phyloP scores from a whole-genome alignment of 495 filamentous ascomycete genomes.

The Neurospora africana region DNA sequence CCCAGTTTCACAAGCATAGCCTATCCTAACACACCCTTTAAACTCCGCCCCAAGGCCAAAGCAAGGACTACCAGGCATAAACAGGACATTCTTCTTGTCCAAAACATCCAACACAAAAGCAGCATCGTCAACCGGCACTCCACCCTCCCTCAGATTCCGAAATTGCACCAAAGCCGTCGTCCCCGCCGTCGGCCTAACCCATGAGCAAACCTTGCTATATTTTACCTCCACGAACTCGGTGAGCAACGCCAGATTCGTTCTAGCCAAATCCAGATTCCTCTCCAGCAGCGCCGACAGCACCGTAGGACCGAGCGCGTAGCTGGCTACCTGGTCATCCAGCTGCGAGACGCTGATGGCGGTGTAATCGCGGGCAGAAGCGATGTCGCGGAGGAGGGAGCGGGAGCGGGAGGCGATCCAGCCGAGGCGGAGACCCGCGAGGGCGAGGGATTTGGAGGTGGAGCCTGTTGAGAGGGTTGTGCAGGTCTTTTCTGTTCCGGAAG shows the following conservation, averaged over 20 bases:
- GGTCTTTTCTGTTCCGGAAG: slow-evolving; percentile 40
- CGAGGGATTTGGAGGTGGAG: slow-evolving; percentile 79
- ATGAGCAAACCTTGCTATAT: slow-evolving; percentile 51
- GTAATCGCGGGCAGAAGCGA: slow-evolving; percentile 62
- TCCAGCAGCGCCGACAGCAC: slow-evolving; percentile 57
- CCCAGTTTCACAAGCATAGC: slow-evolving; percentile 64
- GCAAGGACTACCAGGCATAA: slow-evolving; percentile 64
- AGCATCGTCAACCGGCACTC: slow-evolving; percentile 59
- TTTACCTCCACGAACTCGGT: slow-evolving; percentile 52
- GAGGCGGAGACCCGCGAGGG: slow-evolving; percentile 69
- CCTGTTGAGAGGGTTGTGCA: slow-evolving; percentile 53
- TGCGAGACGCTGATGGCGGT: slow-evolving; percentile 78
- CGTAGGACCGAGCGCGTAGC: slow-evolving; percentile 53
- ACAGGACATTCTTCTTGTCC: slow-evolving; percentile 64
- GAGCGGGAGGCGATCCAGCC: slow-evolving; percentile 75
- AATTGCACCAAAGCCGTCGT: slow-evolving; percentile 78
- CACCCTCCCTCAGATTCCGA: slow-evolving; percentile 30
- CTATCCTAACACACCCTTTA: slow-evolving; percentile 67
- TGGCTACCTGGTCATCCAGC: slow-evolving; percentile 70
- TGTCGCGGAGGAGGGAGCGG: slow-evolving; percentile 50
- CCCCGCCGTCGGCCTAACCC: slow-evolving; percentile 70
- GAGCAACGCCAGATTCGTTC: slow-evolving; percentile 57
- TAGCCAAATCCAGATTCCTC: slow-evolving; percentile 62
- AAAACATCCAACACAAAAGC: slow-evolving; percentile 60
- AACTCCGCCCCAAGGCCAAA: slow-evolving; percentile 66